Evolutionary conservation across 768 basidiomycete genomes (phyloP).

Genomic region (Tulasnella sp.): DNA sequence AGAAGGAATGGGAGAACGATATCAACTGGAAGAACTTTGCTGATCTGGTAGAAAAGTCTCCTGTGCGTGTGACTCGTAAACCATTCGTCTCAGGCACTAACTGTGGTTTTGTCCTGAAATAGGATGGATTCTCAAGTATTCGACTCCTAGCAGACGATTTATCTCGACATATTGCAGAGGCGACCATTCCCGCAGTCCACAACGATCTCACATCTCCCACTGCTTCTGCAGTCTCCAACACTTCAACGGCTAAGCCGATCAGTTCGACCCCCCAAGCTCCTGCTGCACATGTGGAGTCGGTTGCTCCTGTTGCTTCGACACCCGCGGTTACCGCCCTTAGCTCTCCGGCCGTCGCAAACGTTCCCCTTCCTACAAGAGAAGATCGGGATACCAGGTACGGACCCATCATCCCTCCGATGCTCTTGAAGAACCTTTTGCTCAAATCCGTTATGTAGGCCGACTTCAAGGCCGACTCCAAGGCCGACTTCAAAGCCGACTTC

Average conservation of each 20-base stretch:
- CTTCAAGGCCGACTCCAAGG: no score
- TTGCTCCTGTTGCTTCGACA: neutral
- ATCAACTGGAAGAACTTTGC: neutral
- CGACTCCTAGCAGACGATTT: neutral
- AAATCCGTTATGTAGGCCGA: no score
- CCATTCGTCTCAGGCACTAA: neutral
- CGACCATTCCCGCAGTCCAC: neutral
- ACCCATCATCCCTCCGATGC: no score
- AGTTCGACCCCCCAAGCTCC: neutral
- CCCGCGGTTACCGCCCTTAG: neutral
- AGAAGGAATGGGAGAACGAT: neutral
- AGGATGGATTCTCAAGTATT: neutral
- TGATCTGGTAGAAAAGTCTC: neutral
- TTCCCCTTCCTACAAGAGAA: neutral
- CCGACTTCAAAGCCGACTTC: no score
- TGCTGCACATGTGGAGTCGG: no score
- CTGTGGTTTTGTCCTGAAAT: neutral
- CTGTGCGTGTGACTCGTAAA: neutral
- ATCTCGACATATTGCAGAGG: neutral
- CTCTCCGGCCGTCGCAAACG: neutral
- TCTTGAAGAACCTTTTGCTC: no score
- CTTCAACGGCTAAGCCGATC: neutral
- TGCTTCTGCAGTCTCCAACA: no score
- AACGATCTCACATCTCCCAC: neutral
- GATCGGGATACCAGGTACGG: neutral